These are phyloP conservation scores for Kwoniella dejecticola DNA, from an alignment of 768 basidiomycete genomes.

Conservation along the genomic window DNA sequence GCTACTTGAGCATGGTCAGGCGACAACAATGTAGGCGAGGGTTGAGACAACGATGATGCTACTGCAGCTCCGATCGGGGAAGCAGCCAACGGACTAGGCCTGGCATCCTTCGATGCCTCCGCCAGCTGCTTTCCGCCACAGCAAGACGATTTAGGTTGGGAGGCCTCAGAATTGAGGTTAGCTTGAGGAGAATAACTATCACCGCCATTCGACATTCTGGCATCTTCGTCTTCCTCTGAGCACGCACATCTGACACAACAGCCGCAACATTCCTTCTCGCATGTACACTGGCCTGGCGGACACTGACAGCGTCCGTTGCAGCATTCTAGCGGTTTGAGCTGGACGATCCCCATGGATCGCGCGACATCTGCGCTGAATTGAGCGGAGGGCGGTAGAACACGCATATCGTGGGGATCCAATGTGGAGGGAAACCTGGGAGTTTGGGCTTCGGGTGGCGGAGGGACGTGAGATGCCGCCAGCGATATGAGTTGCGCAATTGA, in stretches of 20 bases:
- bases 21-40: constrained; percentile 11
- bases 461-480: constrained; percentile 45
- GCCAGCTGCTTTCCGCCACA: constrained; percentile 9
- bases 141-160: background rate
- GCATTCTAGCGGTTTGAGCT: constrained; percentile 54
- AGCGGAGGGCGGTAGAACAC: constrained; percentile 44
- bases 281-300: constrained; percentile 50
- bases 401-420: constrained; percentile 42
- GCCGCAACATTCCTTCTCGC: constrained; percentile 55
- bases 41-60: background rate
- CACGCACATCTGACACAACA: constrained; percentile 53
- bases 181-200: background rate
- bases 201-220: constrained; percentile 9
- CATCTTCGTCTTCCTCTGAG: constrained; percentile 37
- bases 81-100: background rate
- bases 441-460: constrained; percentile 25
- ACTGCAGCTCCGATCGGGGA: background rate
- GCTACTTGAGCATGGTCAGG: constrained; percentile 13
- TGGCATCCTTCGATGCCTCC: background rate
- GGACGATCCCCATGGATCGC: constrained; percentile 37
- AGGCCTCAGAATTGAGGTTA: background rate
- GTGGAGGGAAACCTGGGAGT: background rate
- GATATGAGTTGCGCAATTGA: constrained; percentile 49
- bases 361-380: constrained; percentile 42
- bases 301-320: constrained; percentile 55